Evolutionary conservation across 2,329 filamentous ascomycete genomes (phyloP).

Genomic region (Apiospora kogelbergensis): DNA sequence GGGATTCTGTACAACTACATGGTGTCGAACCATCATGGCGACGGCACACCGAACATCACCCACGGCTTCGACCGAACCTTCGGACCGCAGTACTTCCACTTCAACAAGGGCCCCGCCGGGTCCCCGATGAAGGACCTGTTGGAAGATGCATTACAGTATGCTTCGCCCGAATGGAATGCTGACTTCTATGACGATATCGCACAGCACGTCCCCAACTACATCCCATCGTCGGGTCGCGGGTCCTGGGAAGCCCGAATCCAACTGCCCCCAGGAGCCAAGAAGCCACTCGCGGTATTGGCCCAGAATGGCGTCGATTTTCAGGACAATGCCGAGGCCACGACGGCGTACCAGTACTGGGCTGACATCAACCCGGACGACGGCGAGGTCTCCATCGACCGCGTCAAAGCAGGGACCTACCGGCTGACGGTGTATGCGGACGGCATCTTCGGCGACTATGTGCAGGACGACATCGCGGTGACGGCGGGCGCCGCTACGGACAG

Average conservation of each 20-base stretch:
- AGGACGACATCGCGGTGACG: slow-evolving; percentile 48
- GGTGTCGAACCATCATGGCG: slow-evolving; percentile 63
- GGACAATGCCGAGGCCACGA: slow-evolving; percentile 55
- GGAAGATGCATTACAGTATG: slow-evolving; percentile 53
- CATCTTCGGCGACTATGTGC: slow-evolving; percentile 59
- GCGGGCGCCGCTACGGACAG: slow-evolving; percentile 38
- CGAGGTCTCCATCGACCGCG: slow-evolving; percentile 49
- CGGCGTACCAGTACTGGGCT: slow-evolving; percentile 64
- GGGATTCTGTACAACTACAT: slow-evolving; percentile 66
- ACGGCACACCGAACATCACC: slow-evolving; percentile 63
- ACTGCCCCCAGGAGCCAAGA: slow-evolving; percentile 51
- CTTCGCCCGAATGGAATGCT: slow-evolving; percentile 52
- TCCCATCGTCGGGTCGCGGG: slow-evolving; percentile 51
- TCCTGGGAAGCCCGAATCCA: slow-evolving; percentile 49
- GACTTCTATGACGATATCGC: slow-evolving; percentile 66
- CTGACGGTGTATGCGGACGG: slow-evolving; percentile 63
- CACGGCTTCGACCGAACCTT: slow-evolving; percentile 65
- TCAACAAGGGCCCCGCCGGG: slow-evolving; percentile 54
- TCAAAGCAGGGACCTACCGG: slow-evolving; percentile 59
- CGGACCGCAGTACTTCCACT: slow-evolving; percentile 62
- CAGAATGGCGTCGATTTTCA: slow-evolving; percentile 54
- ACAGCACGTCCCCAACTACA: slow-evolving; percentile 57
- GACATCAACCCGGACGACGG: slow-evolving; percentile 46
- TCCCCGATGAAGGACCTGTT: slow-evolving; percentile 48
- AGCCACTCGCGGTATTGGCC: slow-evolving; percentile 56